Evolutionary conservation across 768 basidiomycete genomes (phyloP).

Genomic region (Kwoniella mangroviensis): DNA sequence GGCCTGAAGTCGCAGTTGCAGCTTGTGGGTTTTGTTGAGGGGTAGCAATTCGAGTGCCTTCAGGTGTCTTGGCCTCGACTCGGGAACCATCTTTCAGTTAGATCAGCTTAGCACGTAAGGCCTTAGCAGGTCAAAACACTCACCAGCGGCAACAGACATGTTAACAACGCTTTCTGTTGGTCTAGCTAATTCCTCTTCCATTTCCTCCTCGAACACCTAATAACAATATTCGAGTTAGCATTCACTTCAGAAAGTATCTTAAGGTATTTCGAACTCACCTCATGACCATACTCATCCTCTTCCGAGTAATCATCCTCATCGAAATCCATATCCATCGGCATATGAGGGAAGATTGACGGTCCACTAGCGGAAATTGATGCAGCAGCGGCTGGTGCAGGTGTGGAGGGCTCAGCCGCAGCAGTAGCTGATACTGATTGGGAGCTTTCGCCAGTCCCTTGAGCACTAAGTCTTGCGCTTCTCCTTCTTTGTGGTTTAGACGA

Average conservation of each 20-base stretch:
- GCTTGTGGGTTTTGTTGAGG: conserved; percentile 63
- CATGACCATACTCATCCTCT: conserved; percentile 48
- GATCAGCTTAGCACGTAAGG: background rate
- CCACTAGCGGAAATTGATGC: conserved; percentile 31
- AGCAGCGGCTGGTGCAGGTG: conserved; percentile 5
- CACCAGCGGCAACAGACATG: conserved; percentile 74
- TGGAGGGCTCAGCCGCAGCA: conserved; percentile 17
- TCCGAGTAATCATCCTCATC: conserved; percentile 67
- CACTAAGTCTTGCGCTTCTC: conserved; percentile 81
- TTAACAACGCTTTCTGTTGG: conserved; percentile 83
- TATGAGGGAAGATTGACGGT: conserved; percentile 39
- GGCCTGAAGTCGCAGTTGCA: conserved; percentile 39
- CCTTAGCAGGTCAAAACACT: conserved; percentile 3
- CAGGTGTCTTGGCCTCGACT: conserved; percentile 93
- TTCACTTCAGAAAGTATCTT: background rate
- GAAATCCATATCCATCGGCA: conserved; percentile 64
- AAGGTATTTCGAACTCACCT: conserved; percentile 27
- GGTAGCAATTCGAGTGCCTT: conserved; percentile 91
- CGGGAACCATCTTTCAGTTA: conserved; percentile 77
- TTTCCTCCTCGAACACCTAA: conserved; percentile 83
- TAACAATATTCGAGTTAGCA: background rate
- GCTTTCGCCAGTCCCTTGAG: conserved; percentile 46
- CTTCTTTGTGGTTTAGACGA: conserved; percentile 61
- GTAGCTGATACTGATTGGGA: conserved; percentile 31
- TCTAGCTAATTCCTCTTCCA: conserved; percentile 69